Percentiles rank a stretch among this genome's conserved stretches.
These are phyloP conservation scores for Boletus subparvulus DNA, from an alignment of 768 basidiomycete genomes.

Conservation along the genomic window DNA sequence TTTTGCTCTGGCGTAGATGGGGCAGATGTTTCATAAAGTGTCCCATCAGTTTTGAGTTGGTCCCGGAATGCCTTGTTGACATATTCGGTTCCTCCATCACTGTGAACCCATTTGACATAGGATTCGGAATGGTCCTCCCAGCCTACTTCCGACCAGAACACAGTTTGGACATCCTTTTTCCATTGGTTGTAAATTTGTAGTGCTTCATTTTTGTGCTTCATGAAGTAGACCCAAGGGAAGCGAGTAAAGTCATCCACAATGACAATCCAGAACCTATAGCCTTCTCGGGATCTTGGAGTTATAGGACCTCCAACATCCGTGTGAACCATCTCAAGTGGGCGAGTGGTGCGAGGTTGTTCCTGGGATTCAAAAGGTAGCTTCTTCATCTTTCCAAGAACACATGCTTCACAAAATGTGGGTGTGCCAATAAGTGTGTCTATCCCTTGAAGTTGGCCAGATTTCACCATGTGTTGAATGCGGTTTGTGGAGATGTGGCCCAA, in stretches of 20 bases:
- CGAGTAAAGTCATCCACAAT: neutral
- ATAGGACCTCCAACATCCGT: neutral
- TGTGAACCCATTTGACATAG: neutral
- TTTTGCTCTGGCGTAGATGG: neutral
- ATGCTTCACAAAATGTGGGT: neutral
- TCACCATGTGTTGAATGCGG: no score
- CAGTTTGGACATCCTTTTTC: neutral
- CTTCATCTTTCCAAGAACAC: neutral
- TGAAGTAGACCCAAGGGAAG: neutral
- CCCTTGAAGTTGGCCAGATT: no score
- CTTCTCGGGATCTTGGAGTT: neutral
- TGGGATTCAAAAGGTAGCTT: neutral
- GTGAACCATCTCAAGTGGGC: neutral
- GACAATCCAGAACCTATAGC: neutral
- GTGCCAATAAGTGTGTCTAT: no score
- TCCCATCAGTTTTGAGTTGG: neutral
- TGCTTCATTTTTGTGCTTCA: neutral
- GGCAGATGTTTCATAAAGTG: neutral
- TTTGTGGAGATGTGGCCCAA: no score
- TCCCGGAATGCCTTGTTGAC: neutral
- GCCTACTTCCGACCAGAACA: neutral
- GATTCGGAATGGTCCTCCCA: neutral
- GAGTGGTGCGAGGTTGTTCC: neutral
- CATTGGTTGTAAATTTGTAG: neutral
- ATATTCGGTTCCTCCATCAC: neutral